These are phyloP conservation scores for Adansonia madagascariensis DNA, from an alignment of 441 rosid genomes.

Conservation along the genomic window DNA sequence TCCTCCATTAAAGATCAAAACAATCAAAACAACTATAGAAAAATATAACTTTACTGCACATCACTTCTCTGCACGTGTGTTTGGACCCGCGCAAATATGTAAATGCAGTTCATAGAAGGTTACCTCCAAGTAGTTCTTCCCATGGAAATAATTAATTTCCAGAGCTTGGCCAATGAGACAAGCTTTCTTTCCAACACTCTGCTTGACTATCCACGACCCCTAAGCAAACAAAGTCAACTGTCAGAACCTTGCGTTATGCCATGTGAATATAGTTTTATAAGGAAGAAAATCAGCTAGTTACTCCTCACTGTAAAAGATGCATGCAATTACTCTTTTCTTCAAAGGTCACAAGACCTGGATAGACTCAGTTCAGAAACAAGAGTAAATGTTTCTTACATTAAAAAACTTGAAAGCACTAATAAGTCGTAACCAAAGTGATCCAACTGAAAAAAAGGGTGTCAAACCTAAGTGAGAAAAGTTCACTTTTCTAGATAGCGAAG, in stretches of 20 bases:
- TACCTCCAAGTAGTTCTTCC: conserved; percentile 95
- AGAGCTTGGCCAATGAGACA: conserved; percentile 96
- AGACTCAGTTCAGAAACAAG: too few species aligned
- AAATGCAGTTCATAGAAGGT: conserved; percentile 17
- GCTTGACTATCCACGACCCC: conserved; percentile 99
- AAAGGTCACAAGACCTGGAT: too few species aligned
- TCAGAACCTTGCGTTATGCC: neutral
- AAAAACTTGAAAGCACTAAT: neutral
- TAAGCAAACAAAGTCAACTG: conserved; percentile 39
- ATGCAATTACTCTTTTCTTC: too few species aligned
- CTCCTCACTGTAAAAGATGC: too few species aligned
- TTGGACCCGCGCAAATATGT: neutral
- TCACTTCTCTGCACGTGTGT: neutral
- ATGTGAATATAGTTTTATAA: neutral
- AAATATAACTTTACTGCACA: too few species aligned
- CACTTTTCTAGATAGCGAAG: neutral
- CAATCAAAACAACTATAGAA: too few species aligned
- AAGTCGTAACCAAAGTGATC: neutral
- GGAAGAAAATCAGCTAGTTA: too few species aligned
- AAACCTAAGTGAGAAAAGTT: neutral
- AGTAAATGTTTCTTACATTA: neutral
- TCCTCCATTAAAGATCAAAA: too few species aligned
- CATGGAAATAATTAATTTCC: conserved; percentile 83
- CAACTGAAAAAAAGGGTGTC: neutral
- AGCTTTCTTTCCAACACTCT: conserved; percentile 97